Evolutionary conservation across 2,329 filamentous ascomycete genomes (phyloP).

Genomic region (Exophiala viscosa): DNA sequence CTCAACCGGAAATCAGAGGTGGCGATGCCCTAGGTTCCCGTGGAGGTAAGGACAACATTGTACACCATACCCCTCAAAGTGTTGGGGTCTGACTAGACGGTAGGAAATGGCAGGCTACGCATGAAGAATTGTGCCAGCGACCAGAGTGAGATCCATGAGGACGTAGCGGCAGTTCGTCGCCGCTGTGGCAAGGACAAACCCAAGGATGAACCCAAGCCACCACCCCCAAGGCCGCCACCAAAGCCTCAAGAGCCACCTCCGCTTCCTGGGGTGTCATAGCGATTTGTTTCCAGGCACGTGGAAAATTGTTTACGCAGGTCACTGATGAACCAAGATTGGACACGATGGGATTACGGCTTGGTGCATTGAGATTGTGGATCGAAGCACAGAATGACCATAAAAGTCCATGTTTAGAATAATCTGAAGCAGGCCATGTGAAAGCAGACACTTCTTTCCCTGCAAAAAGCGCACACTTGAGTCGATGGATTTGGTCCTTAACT

Average conservation of each 20-base stretch:
- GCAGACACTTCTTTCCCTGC: too few species aligned
- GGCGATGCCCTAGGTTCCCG: neutral
- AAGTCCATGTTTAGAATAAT: too few species aligned
- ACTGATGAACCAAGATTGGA: too few species aligned
- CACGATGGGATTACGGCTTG: too few species aligned
- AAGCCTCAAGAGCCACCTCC: slow-evolving; percentile 11
- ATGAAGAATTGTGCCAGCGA: neutral
- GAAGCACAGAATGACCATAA: too few species aligned
- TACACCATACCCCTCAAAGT: neutral
- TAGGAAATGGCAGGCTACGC: too few species aligned
- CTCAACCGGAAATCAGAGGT: neutral
- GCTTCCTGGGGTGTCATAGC: slow-evolving; percentile 15
- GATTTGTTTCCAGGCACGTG: too few species aligned
- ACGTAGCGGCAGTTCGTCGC: neutral
- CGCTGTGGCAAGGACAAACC: neutral
- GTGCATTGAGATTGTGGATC: too few species aligned
- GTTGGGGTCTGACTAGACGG: neutral
- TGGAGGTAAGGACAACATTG: neutral
- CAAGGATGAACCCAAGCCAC: slow-evolving; percentile 3
- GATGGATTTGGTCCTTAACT: too few species aligned
- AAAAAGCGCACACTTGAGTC: too few species aligned
- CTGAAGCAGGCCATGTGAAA: too few species aligned
- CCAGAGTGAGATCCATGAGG: neutral
- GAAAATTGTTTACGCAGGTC: neutral
- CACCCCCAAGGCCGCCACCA: slow-evolving; percentile 10